phyloP scores from a whole-genome alignment of 805 yeast genomes.

The Starmerella vitae region DNA sequence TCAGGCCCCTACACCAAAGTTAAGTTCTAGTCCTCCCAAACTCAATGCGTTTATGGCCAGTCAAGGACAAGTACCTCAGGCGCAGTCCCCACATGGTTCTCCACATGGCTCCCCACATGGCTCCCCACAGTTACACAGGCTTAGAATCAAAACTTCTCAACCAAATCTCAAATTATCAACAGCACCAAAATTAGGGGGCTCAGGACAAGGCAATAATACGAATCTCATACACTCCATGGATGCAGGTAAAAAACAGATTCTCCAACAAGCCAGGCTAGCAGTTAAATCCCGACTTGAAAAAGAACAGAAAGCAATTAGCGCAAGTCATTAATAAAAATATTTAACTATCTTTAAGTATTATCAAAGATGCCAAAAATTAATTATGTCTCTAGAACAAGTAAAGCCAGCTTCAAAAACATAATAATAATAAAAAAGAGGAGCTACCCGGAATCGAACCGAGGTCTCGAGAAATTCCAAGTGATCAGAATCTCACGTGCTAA shows the following conservation, averaged over 20 bases:
- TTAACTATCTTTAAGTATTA: too few relatives aligned
- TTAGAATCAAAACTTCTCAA: slow-evolving; percentile 2
- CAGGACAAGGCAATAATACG: slow-evolving; percentile 3
- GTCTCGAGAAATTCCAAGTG: slow-evolving; percentile 19
- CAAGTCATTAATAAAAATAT: too few relatives aligned
- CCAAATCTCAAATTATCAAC: slow-evolving; percentile 16
- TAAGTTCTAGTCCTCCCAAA: slow-evolving; percentile 6
- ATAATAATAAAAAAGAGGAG: slow-evolving; percentile 15
- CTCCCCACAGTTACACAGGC: slow-evolving; percentile 15
- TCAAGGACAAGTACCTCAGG: slow-evolving; percentile 18
- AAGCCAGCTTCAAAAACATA: too few relatives aligned
- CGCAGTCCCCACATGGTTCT: slow-evolving; percentile 23
- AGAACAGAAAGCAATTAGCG: slow-evolving; percentile 12
- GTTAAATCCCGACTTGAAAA: slow-evolving; percentile 20
- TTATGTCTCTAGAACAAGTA: too few relatives aligned
- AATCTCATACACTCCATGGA: slow-evolving; percentile 14
- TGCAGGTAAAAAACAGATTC: slow-evolving; percentile 18
- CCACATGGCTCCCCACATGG: slow-evolving; percentile 11
- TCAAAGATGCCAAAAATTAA: too few relatives aligned
- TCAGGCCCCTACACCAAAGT: slow-evolving; percentile 6
- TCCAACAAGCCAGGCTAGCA: slow-evolving; percentile 22
- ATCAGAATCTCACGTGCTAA: slow-evolving; percentile 21
- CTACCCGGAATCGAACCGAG: slow-evolving; percentile 21
- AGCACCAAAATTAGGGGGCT: slow-evolving; percentile 9
- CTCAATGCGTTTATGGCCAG: slow-evolving; percentile 18